Base-by-base conservation (phyloP, 352 stramenopile species). In the Nothophytophthora sp. region DNA sequence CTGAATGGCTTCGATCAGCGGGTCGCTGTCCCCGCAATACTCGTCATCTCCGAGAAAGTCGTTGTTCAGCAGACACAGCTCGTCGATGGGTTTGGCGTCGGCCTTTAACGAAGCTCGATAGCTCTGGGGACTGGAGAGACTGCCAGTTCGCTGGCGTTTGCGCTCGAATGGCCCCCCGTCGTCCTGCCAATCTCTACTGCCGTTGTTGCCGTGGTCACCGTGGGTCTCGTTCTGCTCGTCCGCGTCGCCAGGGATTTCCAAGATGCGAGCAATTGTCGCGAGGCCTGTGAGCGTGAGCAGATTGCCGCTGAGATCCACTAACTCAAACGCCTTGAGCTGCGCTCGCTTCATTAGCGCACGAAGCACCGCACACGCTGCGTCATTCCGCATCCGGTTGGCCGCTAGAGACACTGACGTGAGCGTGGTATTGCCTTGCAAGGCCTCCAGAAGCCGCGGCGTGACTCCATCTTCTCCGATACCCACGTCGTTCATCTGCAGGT, bases 251-350 rank as follows among this genome's bases (percentile, higher is more conserved):
- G 33, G 33, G 34, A 12, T 39, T 55, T 68, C 38, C n/a, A 91
- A 45, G 1, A 75, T 64, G 8, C 67, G 55, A 32, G 57, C 55
- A 4, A 90, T 66, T 34, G 50, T 67, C 13, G 57, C 44, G 13
- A 93, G 46, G 1, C 66, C 76, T 20, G 65, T 71, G 9, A 56
- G 27, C 16, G 81, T 94, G 29, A 94, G 63, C 16, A 94, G 53
- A 38, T 94, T 94, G 23, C 81, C 83, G 50, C 78, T 88, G 13
- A 94, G 48, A 45, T 94, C 79, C 16, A 92, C 55, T 11, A 70
- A 40, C 24, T 55, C 54, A 20, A 69, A 89, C 24, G 76, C 50
- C 41, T 74, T 73, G 15, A 19, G 43, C 25, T 57, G 60, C 15
- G 56, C 66, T 38, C 82, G 70, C 24, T 75, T 69, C 6, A 77